Evolutionary conservation across 768 basidiomycete genomes (phyloP), one percentile per base, ranked within the genome.

Genomic region (Xerocomus spinulosus): DNA sequence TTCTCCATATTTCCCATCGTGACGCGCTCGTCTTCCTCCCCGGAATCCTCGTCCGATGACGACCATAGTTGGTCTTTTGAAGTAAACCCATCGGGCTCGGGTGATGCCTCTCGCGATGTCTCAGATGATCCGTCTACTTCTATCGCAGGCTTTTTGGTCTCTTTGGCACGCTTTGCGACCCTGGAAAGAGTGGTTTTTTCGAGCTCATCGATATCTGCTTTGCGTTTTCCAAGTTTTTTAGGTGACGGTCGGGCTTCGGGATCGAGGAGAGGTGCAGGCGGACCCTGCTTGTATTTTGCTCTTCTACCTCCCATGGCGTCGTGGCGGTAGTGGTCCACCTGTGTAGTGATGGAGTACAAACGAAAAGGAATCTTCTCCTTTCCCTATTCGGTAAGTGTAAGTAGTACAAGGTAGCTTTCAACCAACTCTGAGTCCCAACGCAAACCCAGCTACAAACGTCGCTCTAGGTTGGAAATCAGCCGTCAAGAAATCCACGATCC

Each of bases 391-490:
- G n/a, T n/a, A n/a, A n/a, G n/a, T n/a, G 64, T 51, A 52, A 21
- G 42, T 32, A 10, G 30, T 21, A 29, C 26, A 42, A 25, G n/a
- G n/a, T n/a, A n/a, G n/a, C 40, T 15, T 36, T 73, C 66, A 95
- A 44, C 93, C 92, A 17, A 96, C 65, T 42, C 92, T 75, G 41
- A 97, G 57, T 9, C 94, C 94, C 24, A 97, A 70, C 1, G 73
- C 77, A 49, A 96, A 74, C 9, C 94, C 94, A 4, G 83, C 91
- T 28, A 92, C 58, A 68, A 96, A 96, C 13, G 87, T 84, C 2
- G 92, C 93, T 52, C 93, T 72, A 36, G 85, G 87, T 60, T 92
- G 94, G 68, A 97, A 94, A 63, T 96, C 91, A 7, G 92, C 88
- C 0, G 87, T 89, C 65, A 97, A 69, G 70, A 97, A 96, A 66